Conservation (phyloP, 768 basidiomycete species). For the Pisolithus orientalis region DNA sequence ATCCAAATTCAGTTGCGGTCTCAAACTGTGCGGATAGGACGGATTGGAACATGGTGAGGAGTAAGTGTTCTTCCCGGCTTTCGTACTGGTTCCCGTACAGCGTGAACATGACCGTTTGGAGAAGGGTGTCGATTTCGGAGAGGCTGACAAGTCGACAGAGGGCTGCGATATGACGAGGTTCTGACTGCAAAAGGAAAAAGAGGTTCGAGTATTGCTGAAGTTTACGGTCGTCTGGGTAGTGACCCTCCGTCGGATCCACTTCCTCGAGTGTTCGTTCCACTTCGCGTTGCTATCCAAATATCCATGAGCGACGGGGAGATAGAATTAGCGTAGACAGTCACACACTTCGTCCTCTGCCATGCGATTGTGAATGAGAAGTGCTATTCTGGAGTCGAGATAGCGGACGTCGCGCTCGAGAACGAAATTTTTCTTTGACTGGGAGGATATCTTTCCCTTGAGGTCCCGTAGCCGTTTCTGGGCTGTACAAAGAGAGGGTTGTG, state of each 20-base stretch:
- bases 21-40: conserved; percentile 99
- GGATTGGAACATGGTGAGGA: conserved; percentile 99
- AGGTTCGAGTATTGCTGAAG: conserved; percentile 96
- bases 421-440: conserved; percentile 99
- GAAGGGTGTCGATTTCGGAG: conserved; percentile 95
- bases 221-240: conserved; percentile 91
- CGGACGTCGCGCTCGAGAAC: conserved; percentile 98
- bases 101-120: conserved; percentile 99
- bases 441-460: conserved; percentile 93
- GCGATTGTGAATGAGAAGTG: conserved; percentile 94
- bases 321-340: conserved; percentile 4
- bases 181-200: conserved; percentile 97
- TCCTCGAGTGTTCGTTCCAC: conserved; percentile 95
- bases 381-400: conserved; percentile 95
- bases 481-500: conserved; percentile 22
- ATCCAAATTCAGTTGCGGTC: conserved; percentile 98
- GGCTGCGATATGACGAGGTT: conserved; percentile 94
- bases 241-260: conserved; percentile 86
- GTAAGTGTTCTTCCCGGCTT: conserved; percentile 94
- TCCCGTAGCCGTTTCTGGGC: conserved; percentile 97
- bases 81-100: conserved; percentile 99
- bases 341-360: conserved; percentile 93
- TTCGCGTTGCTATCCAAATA: conserved; percentile 70
- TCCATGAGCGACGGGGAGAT: conserved; percentile 10
- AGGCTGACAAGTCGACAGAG: conserved; percentile 94